Evolutionary conservation across 2,329 filamentous ascomycete genomes (phyloP).

Genomic region (Talaromyces islandicus): DNA sequence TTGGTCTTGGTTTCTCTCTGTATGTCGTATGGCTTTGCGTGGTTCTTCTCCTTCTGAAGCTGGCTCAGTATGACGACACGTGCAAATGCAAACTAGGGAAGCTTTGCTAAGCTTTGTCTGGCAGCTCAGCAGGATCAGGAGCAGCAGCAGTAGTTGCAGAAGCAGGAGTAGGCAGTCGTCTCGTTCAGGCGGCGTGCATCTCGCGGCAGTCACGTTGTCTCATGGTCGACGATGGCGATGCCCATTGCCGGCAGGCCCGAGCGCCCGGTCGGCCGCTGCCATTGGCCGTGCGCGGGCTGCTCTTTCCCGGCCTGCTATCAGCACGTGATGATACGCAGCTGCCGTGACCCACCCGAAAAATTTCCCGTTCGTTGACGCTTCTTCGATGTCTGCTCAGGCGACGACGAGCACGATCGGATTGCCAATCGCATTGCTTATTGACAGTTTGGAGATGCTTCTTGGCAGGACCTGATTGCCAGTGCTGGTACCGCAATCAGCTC

Average conservation of each 20-base stretch:
- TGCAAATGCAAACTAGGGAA: background rate
- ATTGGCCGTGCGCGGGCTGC: background rate
- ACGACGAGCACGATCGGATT: background rate
- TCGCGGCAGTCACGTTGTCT: background rate
- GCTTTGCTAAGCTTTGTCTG: background rate
- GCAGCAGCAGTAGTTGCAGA: background rate
- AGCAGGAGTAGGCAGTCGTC: background rate
- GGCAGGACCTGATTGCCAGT: background rate
- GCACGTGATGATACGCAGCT: slow-evolving; percentile 34
- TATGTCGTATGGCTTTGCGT: background rate
- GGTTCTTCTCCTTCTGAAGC: background rate
- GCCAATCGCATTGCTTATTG: background rate
- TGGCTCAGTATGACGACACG: background rate
- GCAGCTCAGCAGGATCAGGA: background rate
- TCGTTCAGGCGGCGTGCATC: background rate
- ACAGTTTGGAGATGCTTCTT: background rate
- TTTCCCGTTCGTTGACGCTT: slow-evolving; percentile 22
- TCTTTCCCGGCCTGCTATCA: slow-evolving; percentile 20
- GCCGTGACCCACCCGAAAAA: slow-evolving; percentile 26
- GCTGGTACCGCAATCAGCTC: background rate
- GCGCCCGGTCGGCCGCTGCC: background rate
- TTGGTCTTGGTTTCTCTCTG: background rate
- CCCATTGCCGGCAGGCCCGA: background rate
- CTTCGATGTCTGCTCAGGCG: background rate
- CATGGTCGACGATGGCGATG: background rate